Evolutionary conservation across 129 eudicot species (phyloP), one percentile per base, ranked within the genome.

Genomic region (Logfia minima): DNA sequence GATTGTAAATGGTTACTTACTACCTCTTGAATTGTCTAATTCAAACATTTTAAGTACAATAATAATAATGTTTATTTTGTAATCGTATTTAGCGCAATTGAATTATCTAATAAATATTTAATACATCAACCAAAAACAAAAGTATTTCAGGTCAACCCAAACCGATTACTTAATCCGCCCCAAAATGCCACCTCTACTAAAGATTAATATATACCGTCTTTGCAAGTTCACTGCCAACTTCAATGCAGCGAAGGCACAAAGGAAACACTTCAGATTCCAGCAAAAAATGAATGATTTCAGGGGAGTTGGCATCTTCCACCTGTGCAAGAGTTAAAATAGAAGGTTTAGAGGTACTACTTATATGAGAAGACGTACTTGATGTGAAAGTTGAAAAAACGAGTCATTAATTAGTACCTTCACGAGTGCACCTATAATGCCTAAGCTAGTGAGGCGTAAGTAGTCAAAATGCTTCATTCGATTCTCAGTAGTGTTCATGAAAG

Each of bases 211-310:
- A 39, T 48, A 83, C 89, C 71, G 84, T 80, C 77, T 86, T 71
- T 34, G 85, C 77, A 24, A 77, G 83, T 29, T 75, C 87, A 48
- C 78, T 43, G 9, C 90, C 90, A 32, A 66, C 26, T 52, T 86
- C 90, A 9, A 86, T 83, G 83, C 87, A 83, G 26, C 79, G 72
- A 62, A 86, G 79, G 84, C 87, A 83, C 79, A 80, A 37, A 0
- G 87, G 90, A 29, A 86, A 28, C 28, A 83, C 31, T 80, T 83
- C 81, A 2, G 90, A 23, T 56, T 83, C 85, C 5, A 86, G 87
- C 71, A 86, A 82, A 52, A 56, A 83, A 62, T 77, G 87, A 80
- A 86, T 78, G 68, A 78, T 28, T 31, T 76, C 79, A 3, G 82
- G 83, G 52, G 72, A 22, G 63, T 79, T 62, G 35, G 24, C n/a